Base-by-base conservation (phyloP, 768 basidiomycete species). In the Tricholoma terreum region DNA sequence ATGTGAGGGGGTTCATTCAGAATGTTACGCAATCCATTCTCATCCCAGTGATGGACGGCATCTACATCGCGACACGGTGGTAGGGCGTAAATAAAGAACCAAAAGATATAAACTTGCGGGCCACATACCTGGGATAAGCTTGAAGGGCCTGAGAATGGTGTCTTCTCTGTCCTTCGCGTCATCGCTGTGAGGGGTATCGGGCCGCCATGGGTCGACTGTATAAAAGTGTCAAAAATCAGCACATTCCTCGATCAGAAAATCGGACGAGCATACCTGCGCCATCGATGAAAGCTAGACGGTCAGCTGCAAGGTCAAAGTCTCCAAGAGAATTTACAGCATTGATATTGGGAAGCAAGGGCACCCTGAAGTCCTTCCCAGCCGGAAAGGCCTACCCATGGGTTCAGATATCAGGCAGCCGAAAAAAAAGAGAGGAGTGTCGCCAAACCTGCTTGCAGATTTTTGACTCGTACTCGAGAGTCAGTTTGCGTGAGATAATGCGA, bases 181-280 rank as follows among this genome's bases (percentile, higher is more conserved):
- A 50, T 81, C 76, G 61, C 89, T 90, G 67, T 92, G 92, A 0
- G 91, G 90, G 9, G 90, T 92, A 63, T 84, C 85, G 0, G 93
- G 92, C 56, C 88, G 81, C 94, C 94, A 97, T 14, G 94, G 93
- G 72, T 96, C 94, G 31, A 89, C 90, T 91, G 52, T 2, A 46
- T 17, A 15, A 27, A 22, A 22, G n/a, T 42, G 58, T 24, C 6
- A 31, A 8, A 45, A 6, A 33, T 33, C 22, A 45, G 35, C n/a
- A 7, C 0, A 42, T 33, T 14, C 11, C 21, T 33, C 14, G 9
- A 58, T 45, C 33, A 43, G 33, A 30, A 54, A 36, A 33, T 10
- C 14, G 27, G 27, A 52, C 31, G 35, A 1, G 63, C 73, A 7
- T 48, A 88, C 89, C 81, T 80, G 91, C 87, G 8, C 91, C 91